A percentile compares a stretch with the other conserved stretches of the same genome.
phyloP scores from a whole-genome alignment of 2,329 filamentous ascomycete species.

The Talaromyces islandicus region DNA sequence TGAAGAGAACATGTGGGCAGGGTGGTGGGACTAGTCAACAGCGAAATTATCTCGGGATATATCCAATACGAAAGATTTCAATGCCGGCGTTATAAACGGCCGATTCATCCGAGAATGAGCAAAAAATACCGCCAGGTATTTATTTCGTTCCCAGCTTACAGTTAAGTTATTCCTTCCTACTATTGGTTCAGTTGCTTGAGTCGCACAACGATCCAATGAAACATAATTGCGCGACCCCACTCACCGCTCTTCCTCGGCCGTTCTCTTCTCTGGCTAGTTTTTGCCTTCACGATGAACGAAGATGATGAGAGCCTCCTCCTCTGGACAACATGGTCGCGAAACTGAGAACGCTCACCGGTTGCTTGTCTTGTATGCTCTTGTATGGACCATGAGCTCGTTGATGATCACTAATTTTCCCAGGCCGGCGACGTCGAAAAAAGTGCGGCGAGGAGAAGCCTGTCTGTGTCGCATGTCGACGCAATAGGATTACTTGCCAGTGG shows the following conservation, averaged over 20 bases:
- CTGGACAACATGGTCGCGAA: constrained; percentile 1
- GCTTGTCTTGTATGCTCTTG: constrained; percentile 1
- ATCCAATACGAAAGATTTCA: background rate
- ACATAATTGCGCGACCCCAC: constrained; percentile 3
- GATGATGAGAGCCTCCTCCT: background rate
- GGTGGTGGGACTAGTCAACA: background rate
- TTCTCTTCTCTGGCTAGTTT: too few species aligned
- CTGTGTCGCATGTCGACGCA: constrained; percentile 1
- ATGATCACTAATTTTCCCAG: background rate
- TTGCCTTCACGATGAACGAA: background rate
- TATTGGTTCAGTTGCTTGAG: background rate
- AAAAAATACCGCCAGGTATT: background rate
- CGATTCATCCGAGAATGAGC: background rate
- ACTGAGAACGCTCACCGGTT: constrained; percentile 6
- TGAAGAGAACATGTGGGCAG: background rate
- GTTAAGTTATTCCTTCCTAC: too few species aligned
- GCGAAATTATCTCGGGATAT: too few species aligned
- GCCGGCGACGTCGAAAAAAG: constrained; percentile 7
- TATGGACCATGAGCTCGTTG: background rate
- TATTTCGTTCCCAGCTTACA: background rate
- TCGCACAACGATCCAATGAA: background rate
- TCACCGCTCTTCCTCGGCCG: background rate
- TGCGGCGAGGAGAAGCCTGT: constrained; percentile 6
- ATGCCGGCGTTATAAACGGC: background rate
- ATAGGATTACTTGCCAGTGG: constrained; percentile 4